These are phyloP conservation scores for Hyaloperonospora arabidopsidis DNA, from an alignment of 352 stramenopile genomes.

Conservation along the genomic window DNA sequence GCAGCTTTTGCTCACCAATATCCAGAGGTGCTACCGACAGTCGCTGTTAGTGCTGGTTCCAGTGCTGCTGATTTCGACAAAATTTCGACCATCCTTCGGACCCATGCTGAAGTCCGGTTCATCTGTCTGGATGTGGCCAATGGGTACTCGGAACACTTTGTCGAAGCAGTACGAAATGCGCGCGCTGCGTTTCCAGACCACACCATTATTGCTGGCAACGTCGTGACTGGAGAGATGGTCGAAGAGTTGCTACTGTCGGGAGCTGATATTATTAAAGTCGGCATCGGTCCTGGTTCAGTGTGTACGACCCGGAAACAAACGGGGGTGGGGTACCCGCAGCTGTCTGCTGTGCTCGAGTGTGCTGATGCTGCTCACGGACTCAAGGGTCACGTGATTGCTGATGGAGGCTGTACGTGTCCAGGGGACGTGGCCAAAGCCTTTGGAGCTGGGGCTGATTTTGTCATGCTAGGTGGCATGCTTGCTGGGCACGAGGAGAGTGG, in stretches of 20 bases:
- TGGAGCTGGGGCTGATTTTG: constrained; percentile 86
- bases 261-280: constrained; percentile 91
- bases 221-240: constrained; percentile 89
- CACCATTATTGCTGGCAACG: constrained; percentile 89
- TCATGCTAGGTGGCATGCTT: constrained; percentile 91
- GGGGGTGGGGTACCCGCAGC: constrained; percentile 87
- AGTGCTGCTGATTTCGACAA: constrained; percentile 61
- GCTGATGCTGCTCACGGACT: constrained; percentile 86
- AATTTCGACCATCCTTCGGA: constrained; percentile 52
- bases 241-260: constrained; percentile 87
- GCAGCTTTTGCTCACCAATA: constrained; percentile 42
- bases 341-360: constrained; percentile 88
- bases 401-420: constrained; percentile 85
- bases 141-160: constrained; percentile 83
- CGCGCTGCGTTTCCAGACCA: constrained; percentile 52
- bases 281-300: constrained; percentile 87
- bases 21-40: constrained; percentile 50
- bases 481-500: constrained; percentile 87
- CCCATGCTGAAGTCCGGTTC: constrained; percentile 59
- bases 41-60: constrained; percentile 77
- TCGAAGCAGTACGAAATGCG: constrained; percentile 65
- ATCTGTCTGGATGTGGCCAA: constrained; percentile 89
- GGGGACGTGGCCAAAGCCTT: constrained; percentile 89
- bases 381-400: constrained; percentile 83
- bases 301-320: constrained; percentile 91